Base-by-base conservation (phyloP, 768 basidiomycete genomes). In the Crassisporium funariophilum region DNA sequence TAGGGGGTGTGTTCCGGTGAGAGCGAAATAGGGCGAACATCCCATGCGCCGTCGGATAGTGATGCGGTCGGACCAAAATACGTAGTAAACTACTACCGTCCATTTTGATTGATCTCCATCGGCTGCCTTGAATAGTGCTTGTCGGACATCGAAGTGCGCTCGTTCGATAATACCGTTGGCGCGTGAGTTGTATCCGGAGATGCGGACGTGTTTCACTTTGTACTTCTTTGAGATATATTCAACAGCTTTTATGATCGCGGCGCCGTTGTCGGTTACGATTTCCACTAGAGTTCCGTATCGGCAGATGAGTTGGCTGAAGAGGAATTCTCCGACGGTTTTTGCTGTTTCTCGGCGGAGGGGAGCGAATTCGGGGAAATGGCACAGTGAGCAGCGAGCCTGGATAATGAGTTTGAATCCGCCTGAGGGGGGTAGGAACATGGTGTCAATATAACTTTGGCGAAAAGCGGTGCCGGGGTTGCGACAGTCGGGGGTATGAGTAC, bases 251-350 rank as follows among this genome's bases (percentile, higher is more conserved):
- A 55, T 27, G 21, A 57, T 47, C n/a, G 54, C 36, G 3, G 51
- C n/a, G 2, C 59, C 59, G 43, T 76, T 77, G 45, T 77, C 72
- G 0, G 69, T 71, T 1, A 76, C 64, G 9, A 76, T 68, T 35
- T 71, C 62, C 0, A 16, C 16, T 0, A 71, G 25, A 2, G 59
- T 47, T 5, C 73, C 73, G 66, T 70, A 76, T 11, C 62, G 24
- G 31, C 50, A 64, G 8, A 66, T 49, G 7, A 56, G 34, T 19
- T 46, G 27, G 4, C 40, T 17, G 8, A 69, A 68, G 21, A 76
- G 55, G 41, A 65, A 75, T 13, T 56, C 42, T 3, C 53, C 61
- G 3, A 68, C 16, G 1, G 59, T 54, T 9, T 44, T 19, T 0
- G 48, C 64, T 0, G 60, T 71, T 42, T 75, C 68, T 0, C 46